Evolutionary conservation across 352 stramenopile genomes (phyloP).

Genomic region (Pythium sukuiense): DNA sequence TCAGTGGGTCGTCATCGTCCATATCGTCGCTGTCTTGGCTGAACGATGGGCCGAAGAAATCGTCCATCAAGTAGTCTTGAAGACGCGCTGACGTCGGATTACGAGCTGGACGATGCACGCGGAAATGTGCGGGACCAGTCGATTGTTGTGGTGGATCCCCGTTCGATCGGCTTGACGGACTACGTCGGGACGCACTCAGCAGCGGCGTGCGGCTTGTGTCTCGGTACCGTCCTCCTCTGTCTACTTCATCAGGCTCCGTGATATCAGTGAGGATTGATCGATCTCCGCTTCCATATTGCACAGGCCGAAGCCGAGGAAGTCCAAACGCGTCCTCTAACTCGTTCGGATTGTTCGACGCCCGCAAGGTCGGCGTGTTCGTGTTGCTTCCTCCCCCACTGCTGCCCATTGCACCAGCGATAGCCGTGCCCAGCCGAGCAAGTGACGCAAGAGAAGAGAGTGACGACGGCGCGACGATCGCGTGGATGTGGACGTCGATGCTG

Average conservation of each 20-base stretch:
- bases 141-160: slow-evolving; percentile 12
- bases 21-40: slow-evolving; percentile 32
- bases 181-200: slow-evolving; percentile 48
- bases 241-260: slow-evolving; percentile 30
- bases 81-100: slow-evolving; percentile 23
- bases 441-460: slow-evolving; percentile 68
- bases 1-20: slow-evolving; percentile 14
- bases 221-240: slow-evolving; percentile 4
- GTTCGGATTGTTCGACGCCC: slow-evolving; percentile 3
- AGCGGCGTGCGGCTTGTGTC: slow-evolving; percentile 66
- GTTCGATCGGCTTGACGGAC: slow-evolving; percentile 1
- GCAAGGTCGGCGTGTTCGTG: slow-evolving; percentile 10
- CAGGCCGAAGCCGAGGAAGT: slow-evolving; percentile 30
- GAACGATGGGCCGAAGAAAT: slow-evolving; percentile 73
- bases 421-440: slow-evolving; percentile 19
- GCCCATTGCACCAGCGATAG: slow-evolving; percentile 32
- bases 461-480: slow-evolving; percentile 78
- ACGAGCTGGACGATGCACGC: background rate
- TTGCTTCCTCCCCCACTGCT: background rate
- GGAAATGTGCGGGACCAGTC: slow-evolving; percentile 27
- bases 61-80: slow-evolving; percentile 52
- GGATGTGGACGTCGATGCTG: slow-evolving; percentile 87
- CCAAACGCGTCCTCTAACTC: slow-evolving; percentile 48
- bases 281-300: slow-evolving; percentile 25
- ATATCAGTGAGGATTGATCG: slow-evolving; percentile 35